Conservation (phyloP, 148 eudicot species). For the Persicaria tinctoria region DNA sequence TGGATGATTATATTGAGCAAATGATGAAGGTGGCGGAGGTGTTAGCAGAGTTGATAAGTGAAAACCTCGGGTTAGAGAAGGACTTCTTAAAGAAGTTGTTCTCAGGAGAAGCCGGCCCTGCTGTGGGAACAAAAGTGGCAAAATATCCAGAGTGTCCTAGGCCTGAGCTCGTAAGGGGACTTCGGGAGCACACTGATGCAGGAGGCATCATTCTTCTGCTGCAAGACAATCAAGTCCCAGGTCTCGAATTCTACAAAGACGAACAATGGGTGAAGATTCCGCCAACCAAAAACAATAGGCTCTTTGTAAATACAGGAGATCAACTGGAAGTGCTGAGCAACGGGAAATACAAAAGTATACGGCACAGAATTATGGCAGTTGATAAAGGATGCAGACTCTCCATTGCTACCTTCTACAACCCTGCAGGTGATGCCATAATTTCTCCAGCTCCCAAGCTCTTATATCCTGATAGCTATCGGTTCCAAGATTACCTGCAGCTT, state of each 20-base stretch:
- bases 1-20: conserved; percentile 55
- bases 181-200: conserved; percentile 86
- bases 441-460: conserved; percentile 48
- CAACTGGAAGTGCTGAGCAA: conserved; percentile 71
- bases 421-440: conserved; percentile 60
- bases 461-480: conserved; percentile 42
- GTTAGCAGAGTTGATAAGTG: conserved; percentile 60
- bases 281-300: conserved; percentile 62
- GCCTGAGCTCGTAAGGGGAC: conserved; percentile 70
- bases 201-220: conserved; percentile 82
- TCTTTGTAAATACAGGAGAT: conserved; percentile 76
- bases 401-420: conserved; percentile 83
- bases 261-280: conserved; percentile 73
- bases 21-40: conserved; percentile 61
- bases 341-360: conserved; percentile 59
- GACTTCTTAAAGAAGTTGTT: conserved; percentile 44
- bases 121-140: conserved; percentile 80
- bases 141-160: conserved; percentile 69
- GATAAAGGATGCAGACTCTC: conserved; percentile 65
- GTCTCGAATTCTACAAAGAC: conserved; percentile 70
- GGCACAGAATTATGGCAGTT: conserved; percentile 66
- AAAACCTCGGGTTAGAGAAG: conserved; percentile 63
- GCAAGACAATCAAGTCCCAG: conserved; percentile 80
- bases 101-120: conserved; percentile 48
- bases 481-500: conserved; percentile 58